Base-by-base conservation (phyloP, 371 early-diverging fungal genomes). In the Zancudomyces culisetae region DNA sequence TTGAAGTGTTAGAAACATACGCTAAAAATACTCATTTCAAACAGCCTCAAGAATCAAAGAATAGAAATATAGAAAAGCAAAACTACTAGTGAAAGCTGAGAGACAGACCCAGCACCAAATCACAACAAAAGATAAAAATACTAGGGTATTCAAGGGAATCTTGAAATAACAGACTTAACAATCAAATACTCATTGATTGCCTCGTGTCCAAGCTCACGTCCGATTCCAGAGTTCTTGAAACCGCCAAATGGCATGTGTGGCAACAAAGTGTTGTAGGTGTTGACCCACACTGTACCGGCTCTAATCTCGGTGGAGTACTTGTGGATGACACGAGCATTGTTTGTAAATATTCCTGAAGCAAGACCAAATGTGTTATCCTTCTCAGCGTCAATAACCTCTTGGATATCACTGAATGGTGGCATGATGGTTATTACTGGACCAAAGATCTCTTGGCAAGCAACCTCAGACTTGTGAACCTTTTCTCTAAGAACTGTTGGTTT, bases 321-420 rank as follows among this genome's bases (percentile, higher is more conserved):
- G 6, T 59, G 49, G 51, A 80, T 75, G 19, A 85, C 85, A 35
- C 68, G 71, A 47, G 74, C 69, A 56, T 80, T 71, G 49, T 61
- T 68, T 3, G 90, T 82, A 63, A 79, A 83, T 3, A 92, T 84
- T 30, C 84, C 81, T 2, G 87, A 84, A n/a, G 90, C 89, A 40
- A 91, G 68, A 2, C 90, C 90, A 68, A 80, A 91, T 22, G 71
- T 69, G 27, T 81, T 78, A 51, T 46, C 57, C 46, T 77, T 73
- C 46, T 87, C 89, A 0, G 72, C 63, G 40, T 70, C 73, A 26
- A 90, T 68, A 3, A 77, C 90, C 53, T 89, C 89, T 19, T 86
- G 82, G 4, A 80, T 58, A 0, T 70, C 70, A 47, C 71, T 73
- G 60, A 90, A 89, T 27, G 80, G 80, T 52, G 70, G 68, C 79